Evolutionary conservation across 2,329 filamentous ascomycete genomes (phyloP).

Genomic region (Dichotomopilus funicola): DNA sequence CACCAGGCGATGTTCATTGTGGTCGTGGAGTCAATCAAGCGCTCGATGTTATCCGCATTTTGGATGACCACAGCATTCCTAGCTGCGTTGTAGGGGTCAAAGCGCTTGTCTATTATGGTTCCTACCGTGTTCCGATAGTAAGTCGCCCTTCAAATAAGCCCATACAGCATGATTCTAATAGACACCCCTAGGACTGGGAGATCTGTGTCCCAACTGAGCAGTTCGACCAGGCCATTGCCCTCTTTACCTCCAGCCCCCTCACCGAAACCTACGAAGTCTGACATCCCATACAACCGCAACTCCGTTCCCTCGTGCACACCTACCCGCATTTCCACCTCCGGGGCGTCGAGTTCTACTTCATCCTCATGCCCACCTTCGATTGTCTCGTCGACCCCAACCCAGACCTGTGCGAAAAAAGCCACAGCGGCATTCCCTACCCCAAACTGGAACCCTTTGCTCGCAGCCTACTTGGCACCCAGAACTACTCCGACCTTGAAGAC

Average conservation of each 20-base stretch:
- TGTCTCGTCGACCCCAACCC: not conserved
- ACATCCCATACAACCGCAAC: not conserved
- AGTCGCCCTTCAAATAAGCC: not conserved
- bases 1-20: not conserved
- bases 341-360: conserved; percentile 2
- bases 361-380: conserved; percentile 3
- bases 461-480: conserved; percentile 4
- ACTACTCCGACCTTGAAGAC: conserved; percentile 5
- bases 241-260: not conserved
- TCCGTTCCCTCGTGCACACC: not conserved
- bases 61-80: not conserved
- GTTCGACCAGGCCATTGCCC: not conserved
- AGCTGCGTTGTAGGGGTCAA: conserved; percentile 2
- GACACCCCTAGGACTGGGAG: conserved; percentile 2
- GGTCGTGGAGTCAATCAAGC: not conserved
- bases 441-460: conserved; percentile 3
- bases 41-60: not conserved
- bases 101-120: conserved; percentile 7
- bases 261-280: not conserved
- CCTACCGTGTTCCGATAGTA: conserved; percentile 1
- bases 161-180: too few species aligned
- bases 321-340: conserved; percentile 6
- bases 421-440: conserved; percentile 7
- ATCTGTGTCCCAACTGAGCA: conserved; percentile 1
- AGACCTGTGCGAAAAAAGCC: conserved; percentile 2